Evolutionary conservation across 192 early-diverging fungal species (phyloP), one percentile per base, ranked within the genome.

Genomic region (Spizellomyces sp.): DNA sequence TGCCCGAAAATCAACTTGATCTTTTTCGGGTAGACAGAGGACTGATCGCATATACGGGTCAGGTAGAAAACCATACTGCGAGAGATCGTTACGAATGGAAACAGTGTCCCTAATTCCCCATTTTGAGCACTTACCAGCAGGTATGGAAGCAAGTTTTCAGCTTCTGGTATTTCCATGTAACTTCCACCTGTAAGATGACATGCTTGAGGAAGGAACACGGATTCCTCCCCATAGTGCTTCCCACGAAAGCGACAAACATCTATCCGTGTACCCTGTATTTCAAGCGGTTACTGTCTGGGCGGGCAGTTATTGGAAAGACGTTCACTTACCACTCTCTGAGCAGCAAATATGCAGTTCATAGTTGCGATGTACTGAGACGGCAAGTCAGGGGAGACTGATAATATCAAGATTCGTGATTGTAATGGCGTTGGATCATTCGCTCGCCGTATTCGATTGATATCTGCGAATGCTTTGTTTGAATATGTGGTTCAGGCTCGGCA

Each of bases 341-440:
- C 96, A 0, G 95, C 91, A 81, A 99, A 99, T 46, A 99, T 97
- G 66, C 87, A 90, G 77, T 99, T 99, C 98, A 99, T 99, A 44
- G 96, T 88, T 4, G 94, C 83, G 58, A 99, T 95, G 68, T 99
- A 98, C 71, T 98, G 93, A 48, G 83, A 80, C 6, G 98, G 85
- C 1, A 88, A 81, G 71, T 99, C 98, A 2, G 89, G 89, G 0
- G 94, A 95, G 8, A 92, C 92, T 0, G 95, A 95, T 5, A 98
- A 54, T 0, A 94, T 81, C 5, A 98, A 77, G 50, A 99, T 92
- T 36, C 96, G 85, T 21, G 95, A 85, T 52, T 83, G 73, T 61
- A 91, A 70, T 45, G 83, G 79, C 5, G 77, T 80, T 47, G 82
- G 67, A 10, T 88, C 87, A 45, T 88, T 80, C 10, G 68, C 65